These are phyloP conservation scores for Cenchrus americanus DNA, from an alignment of 176 grass and related monocot genomes.

Conservation along the genomic window DNA sequence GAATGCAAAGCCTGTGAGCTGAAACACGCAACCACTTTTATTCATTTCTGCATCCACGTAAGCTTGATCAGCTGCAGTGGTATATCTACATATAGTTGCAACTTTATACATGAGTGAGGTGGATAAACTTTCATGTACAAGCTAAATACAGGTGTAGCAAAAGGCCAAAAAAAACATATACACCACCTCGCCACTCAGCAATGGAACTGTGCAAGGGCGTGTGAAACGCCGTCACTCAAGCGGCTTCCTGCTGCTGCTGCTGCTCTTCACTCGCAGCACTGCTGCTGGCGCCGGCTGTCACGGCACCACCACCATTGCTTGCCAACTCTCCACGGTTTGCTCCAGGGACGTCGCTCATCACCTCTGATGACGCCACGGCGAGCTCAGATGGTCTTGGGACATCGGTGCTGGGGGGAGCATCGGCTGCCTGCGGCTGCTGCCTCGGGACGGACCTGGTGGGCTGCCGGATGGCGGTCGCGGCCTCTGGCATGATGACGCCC, in stretches of 20 bases:
- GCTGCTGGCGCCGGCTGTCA: neutral
- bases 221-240: slow-evolving; percentile 8
- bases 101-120: neutral
- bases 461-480: slow-evolving; percentile 65
- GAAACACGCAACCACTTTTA: neutral
- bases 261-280: slow-evolving; percentile 15
- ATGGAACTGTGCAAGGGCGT: neutral
- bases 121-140: neutral
- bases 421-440: slow-evolving; percentile 37
- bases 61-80: neutral
- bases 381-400: slow-evolving; percentile 22
- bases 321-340: neutral
- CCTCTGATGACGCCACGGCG: neutral
- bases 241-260: slow-evolving; percentile 8
- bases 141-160: neutral
- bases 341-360: neutral
- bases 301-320: neutral
- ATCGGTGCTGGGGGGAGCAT: slow-evolving; percentile 27
- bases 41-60: neutral
- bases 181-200: neutral
- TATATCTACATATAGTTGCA: neutral
- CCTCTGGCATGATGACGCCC: slow-evolving; percentile 65
- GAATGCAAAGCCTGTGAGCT: neutral
- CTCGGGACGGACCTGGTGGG: slow-evolving; percentile 50
- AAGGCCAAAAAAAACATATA: neutral